Evolutionary conservation across 2,329 filamentous ascomycete species (phyloP).

Genomic region (Trichoderma sp.): DNA sequence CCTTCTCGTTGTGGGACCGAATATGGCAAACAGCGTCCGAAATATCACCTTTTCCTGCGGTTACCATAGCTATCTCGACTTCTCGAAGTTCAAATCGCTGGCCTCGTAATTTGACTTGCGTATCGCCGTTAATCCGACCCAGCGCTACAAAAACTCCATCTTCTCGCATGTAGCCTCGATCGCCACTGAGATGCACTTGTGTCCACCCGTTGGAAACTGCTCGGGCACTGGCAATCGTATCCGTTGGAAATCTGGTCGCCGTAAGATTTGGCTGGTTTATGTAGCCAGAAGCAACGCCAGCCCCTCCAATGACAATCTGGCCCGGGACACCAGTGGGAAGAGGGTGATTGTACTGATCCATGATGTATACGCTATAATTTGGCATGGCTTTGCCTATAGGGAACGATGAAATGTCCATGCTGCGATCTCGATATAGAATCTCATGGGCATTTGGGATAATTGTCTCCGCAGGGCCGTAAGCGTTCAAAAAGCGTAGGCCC

Average conservation of each 20-base stretch:
- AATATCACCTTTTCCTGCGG: neutral
- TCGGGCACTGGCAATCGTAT: neutral
- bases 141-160: conserved; percentile 41
- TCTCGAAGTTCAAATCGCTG: conserved; percentile 46
- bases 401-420: neutral
- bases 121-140: conserved; percentile 45
- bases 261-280: conserved; percentile 29
- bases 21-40: neutral
- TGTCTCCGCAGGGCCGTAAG: neutral
- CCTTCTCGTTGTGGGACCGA: neutral
- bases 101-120: conserved; percentile 49
- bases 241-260: neutral
- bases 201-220: neutral
- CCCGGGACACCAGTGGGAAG: conserved; percentile 27
- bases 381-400: conserved; percentile 22
- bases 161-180: neutral
- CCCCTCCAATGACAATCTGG: conserved; percentile 34
- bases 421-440: neutral
- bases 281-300: conserved; percentile 45
- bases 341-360: conserved; percentile 36
- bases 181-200: neutral
- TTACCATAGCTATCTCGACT: neutral
- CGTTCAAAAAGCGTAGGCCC: neutral
- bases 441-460: neutral
- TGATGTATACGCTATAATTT: conserved; percentile 43